Percentiles rank a stretch among this genome's conserved stretches.
Conservation (phyloP, 495 filamentous ascomycete genomes). For the Xylaria curta region DNA sequence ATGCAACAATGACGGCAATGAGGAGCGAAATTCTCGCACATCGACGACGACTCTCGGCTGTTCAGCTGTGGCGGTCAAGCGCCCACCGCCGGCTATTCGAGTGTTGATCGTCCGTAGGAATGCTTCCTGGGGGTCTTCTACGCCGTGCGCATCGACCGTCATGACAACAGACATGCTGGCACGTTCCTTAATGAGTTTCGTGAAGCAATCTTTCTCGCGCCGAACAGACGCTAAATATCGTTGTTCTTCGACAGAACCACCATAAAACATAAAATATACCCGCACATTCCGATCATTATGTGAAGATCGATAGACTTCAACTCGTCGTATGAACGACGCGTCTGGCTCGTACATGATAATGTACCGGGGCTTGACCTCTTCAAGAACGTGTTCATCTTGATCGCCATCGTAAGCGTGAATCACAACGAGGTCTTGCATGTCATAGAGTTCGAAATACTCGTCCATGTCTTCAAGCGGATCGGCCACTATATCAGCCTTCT, state of each 20-base stretch:
- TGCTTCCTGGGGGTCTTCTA: constrained; percentile 85
- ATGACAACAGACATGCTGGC: constrained; percentile 90
- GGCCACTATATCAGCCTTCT: constrained; percentile 75
- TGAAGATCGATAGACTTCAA: constrained; percentile 95
- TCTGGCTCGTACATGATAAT: constrained; percentile 99
- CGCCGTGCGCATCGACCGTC: constrained; percentile 68
- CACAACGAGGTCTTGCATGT: constrained; percentile 87
- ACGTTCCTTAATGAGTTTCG: constrained; percentile 89
- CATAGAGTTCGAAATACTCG: constrained; percentile 90
- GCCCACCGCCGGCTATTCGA: constrained; percentile 91
- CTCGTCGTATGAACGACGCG: constrained; percentile 89
- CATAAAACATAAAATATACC: constrained; percentile 97
- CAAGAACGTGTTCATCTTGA: constrained; percentile 92
- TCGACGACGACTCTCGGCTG: constrained; percentile 96
- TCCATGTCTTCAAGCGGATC: constrained; percentile 90
- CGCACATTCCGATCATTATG: constrained; percentile 86
- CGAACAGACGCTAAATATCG: constrained; percentile 88
- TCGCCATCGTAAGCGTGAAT: constrained; percentile 92
- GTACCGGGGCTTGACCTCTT: constrained; percentile 90
- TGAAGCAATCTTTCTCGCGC: constrained; percentile 94
- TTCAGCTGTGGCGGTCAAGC: constrained; percentile 83
- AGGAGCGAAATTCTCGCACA: constrained; percentile 93
- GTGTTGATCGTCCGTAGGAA: constrained; percentile 97
- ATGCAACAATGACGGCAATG: constrained; percentile 88
- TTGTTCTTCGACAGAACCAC: constrained; percentile 94